Evolutionary conservation across 257 asterid genomes (phyloP).

Genomic region (Verbena officinalis): DNA sequence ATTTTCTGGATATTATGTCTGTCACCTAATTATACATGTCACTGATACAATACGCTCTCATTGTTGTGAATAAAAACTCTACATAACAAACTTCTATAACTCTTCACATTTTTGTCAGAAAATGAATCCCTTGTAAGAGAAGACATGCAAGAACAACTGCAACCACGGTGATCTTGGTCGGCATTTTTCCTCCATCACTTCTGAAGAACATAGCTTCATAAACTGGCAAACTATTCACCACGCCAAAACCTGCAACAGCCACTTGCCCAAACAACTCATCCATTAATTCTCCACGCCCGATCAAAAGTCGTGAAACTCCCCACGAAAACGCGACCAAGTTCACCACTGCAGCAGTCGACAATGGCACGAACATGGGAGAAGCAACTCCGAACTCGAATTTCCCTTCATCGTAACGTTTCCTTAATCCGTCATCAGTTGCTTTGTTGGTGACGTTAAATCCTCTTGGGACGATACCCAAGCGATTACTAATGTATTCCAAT

Average conservation of each 20-base stretch:
- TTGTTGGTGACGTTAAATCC: conserved; percentile 74
- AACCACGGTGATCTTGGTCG: conserved; percentile 44
- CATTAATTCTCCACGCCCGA: conserved; percentile 25
- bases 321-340: conserved; percentile 39
- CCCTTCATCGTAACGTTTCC: conserved; percentile 61
- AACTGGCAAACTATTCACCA: conserved; percentile 57
- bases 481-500: conserved; percentile 49
- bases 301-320: conserved; percentile 33
- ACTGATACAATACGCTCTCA: too few relatives aligned
- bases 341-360: conserved; percentile 51
- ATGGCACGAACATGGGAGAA: conserved; percentile 72
- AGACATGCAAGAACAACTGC: conserved; percentile 41
- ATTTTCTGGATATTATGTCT: too few relatives aligned
- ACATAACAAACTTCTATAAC: not conserved
- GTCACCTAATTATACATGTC: too few relatives aligned
- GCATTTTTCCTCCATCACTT: conserved; percentile 64
- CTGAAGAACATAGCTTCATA: conserved; percentile 73
- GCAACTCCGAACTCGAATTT: conserved; percentile 60
- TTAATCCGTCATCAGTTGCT: conserved; percentile 50
- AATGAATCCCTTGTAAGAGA: conserved; percentile 32
- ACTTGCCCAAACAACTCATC: conserved; percentile 40
- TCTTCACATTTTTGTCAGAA: conserved; percentile 18
- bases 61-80: not conserved
- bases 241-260: conserved; percentile 54
- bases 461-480: conserved; percentile 52